Base-by-base conservation (phyloP, 768 basidiomycete species). In the Russula sp. region DNA sequence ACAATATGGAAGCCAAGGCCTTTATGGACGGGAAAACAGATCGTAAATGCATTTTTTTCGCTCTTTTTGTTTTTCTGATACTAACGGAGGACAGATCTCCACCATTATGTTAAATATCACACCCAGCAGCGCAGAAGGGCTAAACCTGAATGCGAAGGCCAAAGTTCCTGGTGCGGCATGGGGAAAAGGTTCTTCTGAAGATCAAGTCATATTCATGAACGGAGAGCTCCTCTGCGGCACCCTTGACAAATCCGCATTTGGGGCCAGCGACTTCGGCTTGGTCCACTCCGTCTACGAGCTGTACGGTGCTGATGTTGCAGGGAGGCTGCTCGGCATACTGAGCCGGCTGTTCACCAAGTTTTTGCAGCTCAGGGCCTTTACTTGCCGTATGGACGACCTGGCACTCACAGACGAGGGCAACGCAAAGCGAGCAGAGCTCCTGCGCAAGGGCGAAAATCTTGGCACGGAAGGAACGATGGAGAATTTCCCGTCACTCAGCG, bases 361-460 rank as follows among this genome's bases (percentile, higher is more conserved):
- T 76, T 80, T 99, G 59, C 96, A 98, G 71, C 92, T 94, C 71
- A 90, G 94, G 48, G 97, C 94, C 0, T 99, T 99, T 77, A 94
- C 95, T 2, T 99, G 97, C 77, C 87, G 97, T 22, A 98, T 98
- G 92, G 97, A 99, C 75, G 97, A 99, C 79, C 81, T 99, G 49
- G 87, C 90, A 57, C 80, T 99, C 55, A 98, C 94, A 8, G 82
- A 85, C 0, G 84, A 86, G 61, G 95, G 93, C 24, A 89, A 98
- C 73, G 73, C 75, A 50, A 80, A 80, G 62, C 83, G 97, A 67
- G 77, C 80, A 53, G 80, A 86, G 44, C 80, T 98, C 53, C 75
- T 98, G 16, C 78, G 82, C 44, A 77, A 82, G 26, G 90, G 86
- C 16, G 79, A 81, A 62, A 83, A 84, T 63, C 83, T 90, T 49